Conservation (phyloP, 148 eudicot genomes). For the Diospyros lotus region DNA sequence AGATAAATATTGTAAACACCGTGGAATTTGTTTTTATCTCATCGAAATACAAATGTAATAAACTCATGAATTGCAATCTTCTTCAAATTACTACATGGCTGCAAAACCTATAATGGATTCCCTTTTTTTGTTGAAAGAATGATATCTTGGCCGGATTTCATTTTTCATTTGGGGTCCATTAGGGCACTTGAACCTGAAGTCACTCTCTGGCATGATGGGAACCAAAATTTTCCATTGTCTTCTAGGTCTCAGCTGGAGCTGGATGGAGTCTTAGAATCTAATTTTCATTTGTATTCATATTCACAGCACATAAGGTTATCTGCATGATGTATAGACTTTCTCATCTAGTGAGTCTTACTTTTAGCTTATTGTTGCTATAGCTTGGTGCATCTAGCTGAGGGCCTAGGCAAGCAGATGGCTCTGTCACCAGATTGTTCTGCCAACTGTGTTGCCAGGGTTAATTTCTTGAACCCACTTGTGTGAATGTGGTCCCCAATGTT, state of each 20-base stretch:
- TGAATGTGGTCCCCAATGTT: constrained; percentile 15
- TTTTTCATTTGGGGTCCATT: neutral
- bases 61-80: neutral
- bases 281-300: neutral
- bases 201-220: neutral
- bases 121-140: neutral
- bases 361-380: constrained; percentile 29
- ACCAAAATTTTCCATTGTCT: neutral
- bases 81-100: neutral
- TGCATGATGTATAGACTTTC: constrained; percentile 6
- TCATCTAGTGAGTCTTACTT: constrained; percentile 19
- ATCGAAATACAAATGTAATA: too few relatives aligned
- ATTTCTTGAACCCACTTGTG: constrained; percentile 24
- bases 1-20: too few relatives aligned
- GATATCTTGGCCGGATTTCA: neutral
- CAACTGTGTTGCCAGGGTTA: constrained; percentile 20
- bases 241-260: neutral
- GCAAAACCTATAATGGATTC: neutral
- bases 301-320: neutral
- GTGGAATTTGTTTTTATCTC: too few relatives aligned
- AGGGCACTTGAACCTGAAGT: neutral
- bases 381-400: constrained; percentile 18
- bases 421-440: constrained; percentile 9
- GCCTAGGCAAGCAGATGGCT: constrained; percentile 17
- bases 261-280: neutral